Conservation (phyloP, 306 rosid genomes). For the Heteromeles arbutifolia region DNA sequence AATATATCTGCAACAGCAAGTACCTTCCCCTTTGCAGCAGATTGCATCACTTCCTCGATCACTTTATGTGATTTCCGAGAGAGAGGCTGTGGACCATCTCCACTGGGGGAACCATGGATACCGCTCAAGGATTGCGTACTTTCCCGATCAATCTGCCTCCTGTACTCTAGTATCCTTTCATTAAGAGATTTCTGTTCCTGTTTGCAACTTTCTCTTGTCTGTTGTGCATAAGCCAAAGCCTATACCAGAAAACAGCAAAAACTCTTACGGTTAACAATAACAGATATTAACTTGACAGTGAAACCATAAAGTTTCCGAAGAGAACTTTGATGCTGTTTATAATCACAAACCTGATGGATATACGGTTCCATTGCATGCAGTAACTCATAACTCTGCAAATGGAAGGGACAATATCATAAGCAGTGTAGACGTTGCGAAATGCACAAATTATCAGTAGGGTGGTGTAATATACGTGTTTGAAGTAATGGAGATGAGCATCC, state of each 20-base stretch:
- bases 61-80: slow-evolving; percentile 54
- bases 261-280: neutral
- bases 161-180: slow-evolving; percentile 65
- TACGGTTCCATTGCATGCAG: slow-evolving; percentile 60
- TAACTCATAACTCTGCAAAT: slow-evolving; percentile 48
- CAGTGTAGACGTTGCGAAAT: neutral
- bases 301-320: neutral
- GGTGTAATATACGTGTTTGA: slow-evolving; percentile 55
- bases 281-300: neutral
- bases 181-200: slow-evolving; percentile 52
- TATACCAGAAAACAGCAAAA: slow-evolving; percentile 30
- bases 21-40: slow-evolving; percentile 73
- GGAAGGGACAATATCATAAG: neutral
- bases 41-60: slow-evolving; percentile 60
- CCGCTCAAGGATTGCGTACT: slow-evolving; percentile 50
- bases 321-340: neutral
- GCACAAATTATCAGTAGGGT: slow-evolving; percentile 1
- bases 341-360: slow-evolving; percentile 68
- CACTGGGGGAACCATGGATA: slow-evolving; percentile 32
- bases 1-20: neutral
- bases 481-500: slow-evolving; percentile 84
- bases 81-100: slow-evolving; percentile 42
- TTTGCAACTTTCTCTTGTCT: slow-evolving; percentile 53
- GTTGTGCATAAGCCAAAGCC: slow-evolving; percentile 58
- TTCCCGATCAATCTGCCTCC: slow-evolving; percentile 46